A percentile compares a stretch with the other conserved stretches of the same genome.
These are phyloP conservation scores for Pterula multifida DNA, from an alignment of 1,284 basidiomycete species.

Conservation along the genomic window DNA sequence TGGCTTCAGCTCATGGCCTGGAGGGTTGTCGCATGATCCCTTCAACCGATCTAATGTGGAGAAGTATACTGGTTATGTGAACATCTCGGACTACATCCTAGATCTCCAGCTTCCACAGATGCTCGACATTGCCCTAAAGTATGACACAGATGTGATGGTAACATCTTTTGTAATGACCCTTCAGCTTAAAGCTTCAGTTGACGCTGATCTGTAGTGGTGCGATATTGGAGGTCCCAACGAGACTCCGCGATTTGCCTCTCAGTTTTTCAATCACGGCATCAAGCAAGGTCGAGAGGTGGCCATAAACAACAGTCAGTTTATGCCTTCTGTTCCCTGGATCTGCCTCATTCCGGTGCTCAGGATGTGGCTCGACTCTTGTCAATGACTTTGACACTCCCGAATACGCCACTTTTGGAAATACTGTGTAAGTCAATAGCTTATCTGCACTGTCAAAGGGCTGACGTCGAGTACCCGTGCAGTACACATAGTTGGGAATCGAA, in stretches of 20 bases:
- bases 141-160: slow-evolving; percentile 46
- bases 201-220: slow-evolving; percentile 30
- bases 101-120: slow-evolving; percentile 47
- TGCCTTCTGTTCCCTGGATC: background rate
- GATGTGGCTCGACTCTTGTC: background rate
- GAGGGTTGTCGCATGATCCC: slow-evolving; percentile 38
- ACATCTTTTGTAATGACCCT: slow-evolving; percentile 5
- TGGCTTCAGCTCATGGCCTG: slow-evolving; percentile 38
- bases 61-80: slow-evolving; percentile 38
- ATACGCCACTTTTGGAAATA: background rate
- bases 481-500: background rate
- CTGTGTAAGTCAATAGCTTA: background rate
- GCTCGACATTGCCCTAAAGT: slow-evolving; percentile 35
- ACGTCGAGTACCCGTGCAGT: too few relatives aligned
- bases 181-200: background rate
- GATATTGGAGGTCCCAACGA: slow-evolving; percentile 48
- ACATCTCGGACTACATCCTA: slow-evolving; percentile 37
- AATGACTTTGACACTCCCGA: background rate
- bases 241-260: slow-evolving; percentile 32
- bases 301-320: slow-evolving; percentile 36
- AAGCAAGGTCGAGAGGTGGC: slow-evolving; percentile 38
- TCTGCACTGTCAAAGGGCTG: too few relatives aligned
- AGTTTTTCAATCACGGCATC: slow-evolving; percentile 39
- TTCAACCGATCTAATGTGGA: slow-evolving; percentile 36
- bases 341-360: too few relatives aligned